A percentile compares a stretch with the other conserved stretches of the same genome.
These are phyloP conservation scores for Neospermospora avenae DNA, from an alignment of 2,329 filamentous ascomycete genomes.

Conservation along the genomic window DNA sequence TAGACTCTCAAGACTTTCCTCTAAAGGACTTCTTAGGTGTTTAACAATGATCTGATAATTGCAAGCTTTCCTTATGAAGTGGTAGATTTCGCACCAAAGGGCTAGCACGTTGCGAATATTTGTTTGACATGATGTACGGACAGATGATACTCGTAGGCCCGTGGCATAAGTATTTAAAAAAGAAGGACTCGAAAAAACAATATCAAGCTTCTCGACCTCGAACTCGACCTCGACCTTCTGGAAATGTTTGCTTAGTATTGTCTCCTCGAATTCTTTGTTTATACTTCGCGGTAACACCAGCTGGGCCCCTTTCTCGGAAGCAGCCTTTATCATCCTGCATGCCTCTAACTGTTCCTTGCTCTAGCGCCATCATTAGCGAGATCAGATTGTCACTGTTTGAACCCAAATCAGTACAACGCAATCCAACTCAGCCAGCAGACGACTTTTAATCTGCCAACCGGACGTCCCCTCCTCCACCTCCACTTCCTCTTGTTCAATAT, in stretches of 20 bases:
- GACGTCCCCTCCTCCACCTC: background rate
- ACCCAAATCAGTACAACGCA: background rate
- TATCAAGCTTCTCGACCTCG: background rate
- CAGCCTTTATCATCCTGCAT: slow-evolving; percentile 5
- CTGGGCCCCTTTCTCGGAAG: slow-evolving; percentile 3
- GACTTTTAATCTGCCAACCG: slow-evolving; percentile 1
- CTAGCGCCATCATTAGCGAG: slow-evolving; percentile 3
- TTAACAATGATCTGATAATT: too few species aligned
- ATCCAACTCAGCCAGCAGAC: background rate
- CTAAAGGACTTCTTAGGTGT: too few species aligned
- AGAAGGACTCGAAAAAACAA: background rate
- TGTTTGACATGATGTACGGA: background rate
- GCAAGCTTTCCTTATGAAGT: too few species aligned
- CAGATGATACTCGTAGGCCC: background rate
- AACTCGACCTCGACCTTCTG: background rate
- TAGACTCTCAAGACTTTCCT: too few species aligned
- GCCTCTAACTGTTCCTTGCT: background rate
- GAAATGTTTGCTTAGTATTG: background rate
- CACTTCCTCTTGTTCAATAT: background rate
- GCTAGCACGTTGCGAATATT: too few species aligned
- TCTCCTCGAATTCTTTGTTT: background rate
- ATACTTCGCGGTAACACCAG: background rate
- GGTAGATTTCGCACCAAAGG: too few species aligned
- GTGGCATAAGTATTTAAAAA: background rate
- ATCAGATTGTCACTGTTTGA: slow-evolving; percentile 3